A percentile compares a stretch with the other conserved stretches of the same genome.
Evolutionary conservation across 2,329 filamentous ascomycete species (phyloP).

Genomic region (Fusarium goolgardi): DNA sequence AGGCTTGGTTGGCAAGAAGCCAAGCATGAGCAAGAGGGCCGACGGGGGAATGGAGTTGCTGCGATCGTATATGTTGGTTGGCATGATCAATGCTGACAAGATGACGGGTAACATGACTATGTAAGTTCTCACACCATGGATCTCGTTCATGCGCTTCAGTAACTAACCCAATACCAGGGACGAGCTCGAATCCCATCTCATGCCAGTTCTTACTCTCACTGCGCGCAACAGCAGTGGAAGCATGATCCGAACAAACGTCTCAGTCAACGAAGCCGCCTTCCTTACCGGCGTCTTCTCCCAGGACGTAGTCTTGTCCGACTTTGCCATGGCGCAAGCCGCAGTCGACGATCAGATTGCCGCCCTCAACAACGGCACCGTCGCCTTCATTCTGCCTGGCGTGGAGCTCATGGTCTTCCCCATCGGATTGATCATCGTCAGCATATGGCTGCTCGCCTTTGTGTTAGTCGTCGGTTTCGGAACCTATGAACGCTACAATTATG

Average conservation of each 20-base stretch:
- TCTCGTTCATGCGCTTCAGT: slow-evolving; percentile 12
- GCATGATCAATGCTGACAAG: slow-evolving; percentile 70
- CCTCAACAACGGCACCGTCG: slow-evolving; percentile 64
- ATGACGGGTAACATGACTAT: slow-evolving; percentile 68
- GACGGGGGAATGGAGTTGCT: slow-evolving; percentile 57
- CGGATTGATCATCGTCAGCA: slow-evolving; percentile 72
- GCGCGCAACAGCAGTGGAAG: slow-evolving; percentile 64
- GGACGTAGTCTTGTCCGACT: slow-evolving; percentile 64
- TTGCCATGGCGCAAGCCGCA: slow-evolving; percentile 60
- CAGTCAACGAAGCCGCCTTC: slow-evolving; percentile 77
- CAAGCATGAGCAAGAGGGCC: slow-evolving; percentile 37
- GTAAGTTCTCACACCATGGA: slow-evolving; percentile 60
- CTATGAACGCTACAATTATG: slow-evolving; percentile 72
- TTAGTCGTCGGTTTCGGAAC: slow-evolving; percentile 72
- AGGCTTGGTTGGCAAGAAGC: slow-evolving; percentile 40
- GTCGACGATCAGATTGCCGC: slow-evolving; percentile 60
- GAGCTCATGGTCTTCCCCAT: slow-evolving; percentile 76
- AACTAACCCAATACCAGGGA: slow-evolving; percentile 56
- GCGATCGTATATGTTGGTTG: slow-evolving; percentile 75
- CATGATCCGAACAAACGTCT: slow-evolving; percentile 71
- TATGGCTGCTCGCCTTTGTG: slow-evolving; percentile 70
- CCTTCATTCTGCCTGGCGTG: slow-evolving; percentile 77
- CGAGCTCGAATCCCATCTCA: slow-evolving; percentile 70
- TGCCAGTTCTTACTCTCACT: slow-evolving; percentile 75
- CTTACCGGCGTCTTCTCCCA: slow-evolving; percentile 76